Conservation (phyloP, 306 rosid genomes). For the Phaseolus lunatus region DNA sequence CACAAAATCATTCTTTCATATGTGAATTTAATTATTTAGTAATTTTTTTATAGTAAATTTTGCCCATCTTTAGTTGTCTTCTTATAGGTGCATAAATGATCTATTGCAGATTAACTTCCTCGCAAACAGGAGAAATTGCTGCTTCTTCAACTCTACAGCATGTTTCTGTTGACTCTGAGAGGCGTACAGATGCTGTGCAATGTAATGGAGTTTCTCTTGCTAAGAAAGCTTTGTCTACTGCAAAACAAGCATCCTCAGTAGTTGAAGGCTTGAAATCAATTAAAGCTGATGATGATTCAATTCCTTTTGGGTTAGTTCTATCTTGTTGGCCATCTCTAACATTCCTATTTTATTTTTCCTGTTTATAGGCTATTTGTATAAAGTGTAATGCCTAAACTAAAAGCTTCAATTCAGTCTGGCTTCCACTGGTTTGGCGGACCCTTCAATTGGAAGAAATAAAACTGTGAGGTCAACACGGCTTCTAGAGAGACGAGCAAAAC, state of each 20-base stretch:
- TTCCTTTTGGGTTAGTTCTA: conserved; percentile 69
- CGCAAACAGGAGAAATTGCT: conserved; percentile 46
- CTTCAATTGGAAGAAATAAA: conserved; percentile 55
- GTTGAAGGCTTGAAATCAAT: conserved; percentile 58
- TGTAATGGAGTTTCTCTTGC: conserved; percentile 62
- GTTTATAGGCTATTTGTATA: conserved; percentile 46
- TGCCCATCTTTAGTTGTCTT: conserved; percentile 27
- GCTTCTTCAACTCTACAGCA: conserved; percentile 48
- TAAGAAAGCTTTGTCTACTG: conserved; percentile 70
- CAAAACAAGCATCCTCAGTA: conserved; percentile 71
- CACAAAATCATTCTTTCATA: conserved; percentile 21
- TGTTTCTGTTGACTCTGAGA: conserved; percentile 38
- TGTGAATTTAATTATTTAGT: conserved; percentile 31
- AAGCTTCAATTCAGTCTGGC: conserved; percentile 48
- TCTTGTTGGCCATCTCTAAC: conserved; percentile 32
- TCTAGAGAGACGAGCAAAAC: conserved; percentile 76
- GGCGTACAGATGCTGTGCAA: conserved; percentile 47
- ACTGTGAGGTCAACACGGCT: conserved; percentile 76
- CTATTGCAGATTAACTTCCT: conserved; percentile 67
- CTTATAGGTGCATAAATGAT: conserved; percentile 40
- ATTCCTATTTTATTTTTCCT: conserved; percentile 39
- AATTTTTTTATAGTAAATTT: conserved; percentile 14
- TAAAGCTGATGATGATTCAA: conserved; percentile 54
- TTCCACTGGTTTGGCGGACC: conserved; percentile 48
- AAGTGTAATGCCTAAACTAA: conserved; percentile 47